phyloP scores from a whole-genome alignment of 345 rosid species.

The Salix udensis region DNA sequence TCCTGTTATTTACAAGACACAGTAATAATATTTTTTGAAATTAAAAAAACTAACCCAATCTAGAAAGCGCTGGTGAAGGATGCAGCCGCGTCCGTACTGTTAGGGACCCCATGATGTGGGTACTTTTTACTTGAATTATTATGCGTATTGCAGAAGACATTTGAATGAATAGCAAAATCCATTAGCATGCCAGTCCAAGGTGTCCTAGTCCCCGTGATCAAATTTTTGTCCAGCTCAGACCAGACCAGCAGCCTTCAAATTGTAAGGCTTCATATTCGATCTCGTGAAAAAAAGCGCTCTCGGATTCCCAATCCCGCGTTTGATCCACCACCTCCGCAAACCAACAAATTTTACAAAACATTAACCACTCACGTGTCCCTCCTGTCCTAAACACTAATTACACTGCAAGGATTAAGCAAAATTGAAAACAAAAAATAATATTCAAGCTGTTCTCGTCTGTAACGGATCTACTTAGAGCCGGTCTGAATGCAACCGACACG shows the following conservation, averaged over 20 bases:
- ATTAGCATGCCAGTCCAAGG: not conserved
- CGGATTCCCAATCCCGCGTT: conserved; percentile 16
- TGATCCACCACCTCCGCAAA: not conserved
- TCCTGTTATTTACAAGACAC: no score
- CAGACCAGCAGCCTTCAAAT: not conserved
- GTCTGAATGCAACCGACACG: not conserved
- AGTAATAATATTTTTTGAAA: no score
- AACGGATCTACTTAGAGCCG: not conserved
- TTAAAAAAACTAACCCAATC: no score
- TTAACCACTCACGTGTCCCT: not conserved
- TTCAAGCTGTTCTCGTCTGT: not conserved
- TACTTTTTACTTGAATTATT: no score
- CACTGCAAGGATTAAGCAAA: not conserved
- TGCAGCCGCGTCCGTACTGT: no score
- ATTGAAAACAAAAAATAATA: no score
- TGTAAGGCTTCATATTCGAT: not conserved
- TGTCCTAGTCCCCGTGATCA: not conserved
- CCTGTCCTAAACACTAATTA: no score
- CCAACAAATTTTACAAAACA: not conserved
- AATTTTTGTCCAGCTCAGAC: not conserved
- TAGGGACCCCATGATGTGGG: no score
- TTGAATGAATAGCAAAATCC: not conserved
- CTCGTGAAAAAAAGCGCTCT: conserved; percentile 1
- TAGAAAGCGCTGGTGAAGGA: no score
- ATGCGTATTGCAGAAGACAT: not conserved